Percentiles rank a stretch among this genome's conserved stretches.
These are phyloP conservation scores for Cetraspora pellucida DNA, from an alignment of 192 early-diverging fungal species.

Conservation along the genomic window DNA sequence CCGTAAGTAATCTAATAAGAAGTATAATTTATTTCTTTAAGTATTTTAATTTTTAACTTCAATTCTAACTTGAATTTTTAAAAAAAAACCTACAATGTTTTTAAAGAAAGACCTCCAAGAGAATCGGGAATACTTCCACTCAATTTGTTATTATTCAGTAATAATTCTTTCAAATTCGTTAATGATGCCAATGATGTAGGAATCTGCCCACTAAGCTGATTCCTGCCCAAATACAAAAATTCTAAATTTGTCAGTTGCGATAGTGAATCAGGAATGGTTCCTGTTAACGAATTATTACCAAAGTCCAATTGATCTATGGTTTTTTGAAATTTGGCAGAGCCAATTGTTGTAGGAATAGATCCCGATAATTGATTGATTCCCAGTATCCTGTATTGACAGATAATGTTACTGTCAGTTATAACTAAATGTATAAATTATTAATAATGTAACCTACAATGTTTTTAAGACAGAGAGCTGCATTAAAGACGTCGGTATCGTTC, in stretches of 20 bases:
- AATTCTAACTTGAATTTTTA: too few species aligned
- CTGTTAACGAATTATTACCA: not conserved
- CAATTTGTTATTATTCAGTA: slow-evolving; percentile 16
- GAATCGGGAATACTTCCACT: slow-evolving; percentile 15
- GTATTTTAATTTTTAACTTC: too few species aligned
- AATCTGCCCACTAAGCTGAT: slow-evolving; percentile 9
- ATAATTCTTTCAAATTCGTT: not conserved
- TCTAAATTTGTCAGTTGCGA: not conserved
- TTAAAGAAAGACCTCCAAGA: not conserved
- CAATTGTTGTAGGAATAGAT: not conserved
- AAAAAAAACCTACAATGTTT: slow-evolving; percentile 1
- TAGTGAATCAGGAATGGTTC: not conserved
- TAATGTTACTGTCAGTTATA: not conserved
- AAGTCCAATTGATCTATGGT: not conserved
- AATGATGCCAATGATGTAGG: not conserved
- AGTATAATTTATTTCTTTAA: not conserved
- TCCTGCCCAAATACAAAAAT: not conserved
- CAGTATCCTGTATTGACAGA: not conserved
- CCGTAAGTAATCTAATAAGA: not conserved
- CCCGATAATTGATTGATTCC: not conserved
- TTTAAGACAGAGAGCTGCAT: not conserved
- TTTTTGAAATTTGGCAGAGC: not conserved
- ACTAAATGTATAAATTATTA: not conserved
- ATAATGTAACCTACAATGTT: not conserved
- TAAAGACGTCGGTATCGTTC: slow-evolving; percentile 7